Base-by-base conservation (phyloP, 2,329 filamentous ascomycete genomes). In the Paracamarosporium sp. region DNA sequence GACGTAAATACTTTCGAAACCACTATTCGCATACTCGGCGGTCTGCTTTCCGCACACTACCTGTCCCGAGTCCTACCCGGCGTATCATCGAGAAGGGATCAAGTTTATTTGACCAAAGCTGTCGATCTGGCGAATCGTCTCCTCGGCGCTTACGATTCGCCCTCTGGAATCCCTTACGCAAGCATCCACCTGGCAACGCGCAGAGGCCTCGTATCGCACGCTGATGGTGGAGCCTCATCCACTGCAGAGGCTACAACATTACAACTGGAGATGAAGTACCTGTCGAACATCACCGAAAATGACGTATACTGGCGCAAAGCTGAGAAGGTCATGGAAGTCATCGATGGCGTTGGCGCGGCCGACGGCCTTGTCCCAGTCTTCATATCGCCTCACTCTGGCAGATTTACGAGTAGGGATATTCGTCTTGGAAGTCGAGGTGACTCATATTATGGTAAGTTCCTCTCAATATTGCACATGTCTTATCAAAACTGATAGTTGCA, bases 1-100 rank as follows among this genome's bases (percentile, higher is more conserved):
- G 92, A 97, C 74, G 94, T 99, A 55, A 98, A 92, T 76, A 97
- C 93, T 0, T 99, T 98, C 68, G 94, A 99, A 80, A 98, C 94
- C 8, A 98, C 94, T 0, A 98, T 98, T 68, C 90, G 95, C 50
- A 98, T 98, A 93, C 82, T 99, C 50, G 94, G 94, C 15, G 94
- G 94, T 12, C 82, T 99, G 36, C 83, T 99, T 27, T 93, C 93
- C 1, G 95, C 94, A 12, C 93, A 99, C 75, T 98, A 98, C 76
- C 83, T 99, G 15, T 94, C 93, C 20, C 95, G 86, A 25, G 85
- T 86, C 53, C 94, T 89, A 65, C 92, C 92, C 0, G 78, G 90
- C n/a, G 82, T 97, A 64, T 92, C 93, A 9, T 88, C 85, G 3
- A 82, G 88, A 0, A 91, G 92, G 7, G 93, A 97, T 75, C 94